Conservation (phyloP, 176 grass and related monocot species). For the Triticum timopheevii region DNA sequence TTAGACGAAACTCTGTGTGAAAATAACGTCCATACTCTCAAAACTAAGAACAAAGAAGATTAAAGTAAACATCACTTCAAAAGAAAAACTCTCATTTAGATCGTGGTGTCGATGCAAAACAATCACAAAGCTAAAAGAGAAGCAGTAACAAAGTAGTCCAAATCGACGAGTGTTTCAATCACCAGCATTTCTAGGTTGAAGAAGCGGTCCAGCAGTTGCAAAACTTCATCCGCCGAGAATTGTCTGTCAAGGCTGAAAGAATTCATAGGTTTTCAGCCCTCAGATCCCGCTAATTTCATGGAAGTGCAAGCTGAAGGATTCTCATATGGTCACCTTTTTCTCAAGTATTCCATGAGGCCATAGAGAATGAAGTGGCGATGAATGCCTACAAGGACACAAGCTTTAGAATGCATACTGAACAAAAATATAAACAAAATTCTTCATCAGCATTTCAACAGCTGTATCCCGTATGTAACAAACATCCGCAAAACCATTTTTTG, state of each 20-base stretch:
- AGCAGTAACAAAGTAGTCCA: not conserved
- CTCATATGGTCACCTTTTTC: conserved; percentile 46
- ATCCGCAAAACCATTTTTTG: not conserved
- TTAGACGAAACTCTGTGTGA: not conserved
- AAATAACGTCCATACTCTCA: not conserved
- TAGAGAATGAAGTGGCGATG: conserved; percentile 95
- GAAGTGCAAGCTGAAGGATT: not conserved
- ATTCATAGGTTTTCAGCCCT: conserved; percentile 9
- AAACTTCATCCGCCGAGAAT: conserved; percentile 78
- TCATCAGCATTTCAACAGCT: not conserved
- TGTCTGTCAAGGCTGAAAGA: conserved; percentile 67
- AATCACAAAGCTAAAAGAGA: not conserved
- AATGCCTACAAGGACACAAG: conserved; percentile 45
- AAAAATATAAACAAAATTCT: not conserved
- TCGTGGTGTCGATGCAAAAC: not conserved
- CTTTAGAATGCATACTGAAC: not conserved
- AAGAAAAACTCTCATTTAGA: not conserved
- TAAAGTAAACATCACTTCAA: not conserved
- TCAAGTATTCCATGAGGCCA: conserved; percentile 82
- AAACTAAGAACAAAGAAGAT: not conserved
- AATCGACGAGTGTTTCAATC: conserved; percentile 15
- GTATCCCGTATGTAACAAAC: not conserved
- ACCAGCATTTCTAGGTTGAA: conserved; percentile 99
- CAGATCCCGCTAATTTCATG: not conserved
- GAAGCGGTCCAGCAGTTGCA: conserved; percentile 86